Evolutionary conservation across 1,284 basidiomycete species (phyloP).

Genomic region (Leccinum subatratum): DNA sequence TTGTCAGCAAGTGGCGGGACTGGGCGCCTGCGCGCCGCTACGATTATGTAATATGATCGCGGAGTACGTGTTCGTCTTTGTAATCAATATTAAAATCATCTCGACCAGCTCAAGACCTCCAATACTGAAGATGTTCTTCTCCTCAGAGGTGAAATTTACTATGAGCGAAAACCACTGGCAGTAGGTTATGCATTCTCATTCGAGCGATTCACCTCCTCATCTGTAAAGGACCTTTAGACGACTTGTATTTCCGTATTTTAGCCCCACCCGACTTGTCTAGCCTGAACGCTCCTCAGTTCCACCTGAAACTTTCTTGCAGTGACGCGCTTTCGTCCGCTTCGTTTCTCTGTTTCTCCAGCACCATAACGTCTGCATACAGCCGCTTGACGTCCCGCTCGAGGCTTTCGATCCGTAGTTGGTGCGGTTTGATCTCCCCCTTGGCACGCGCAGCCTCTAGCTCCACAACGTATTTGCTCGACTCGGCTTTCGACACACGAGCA

Average conservation of each 20-base stretch:
- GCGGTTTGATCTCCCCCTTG: conserved; percentile 45
- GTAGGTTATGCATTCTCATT: too few relatives aligned
- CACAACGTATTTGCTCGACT: conserved; percentile 43
- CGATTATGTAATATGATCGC: too few relatives aligned
- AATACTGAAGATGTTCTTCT: too few relatives aligned
- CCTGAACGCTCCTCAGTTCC: conserved; percentile 45
- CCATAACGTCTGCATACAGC: conserved; percentile 39
- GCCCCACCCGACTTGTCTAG: conserved; percentile 38
- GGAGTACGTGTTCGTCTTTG: too few relatives aligned
- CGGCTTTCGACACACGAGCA: conserved; percentile 38
- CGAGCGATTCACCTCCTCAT: too few relatives aligned
- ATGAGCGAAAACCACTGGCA: too few relatives aligned
- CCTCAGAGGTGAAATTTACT: too few relatives aligned
- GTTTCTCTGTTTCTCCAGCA: conserved; percentile 42
- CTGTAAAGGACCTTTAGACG: too few relatives aligned
- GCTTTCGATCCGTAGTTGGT: conserved; percentile 46
- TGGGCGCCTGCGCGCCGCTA: too few relatives aligned
- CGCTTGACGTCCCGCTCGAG: conserved; percentile 47
- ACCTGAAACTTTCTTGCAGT: conserved; percentile 43
- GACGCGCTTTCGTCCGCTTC: conserved; percentile 46
- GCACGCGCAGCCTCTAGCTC: conserved; percentile 45
- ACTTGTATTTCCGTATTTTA: background rate
- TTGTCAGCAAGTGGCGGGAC: too few relatives aligned
- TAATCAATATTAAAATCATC: too few relatives aligned
- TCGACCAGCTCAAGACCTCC: too few relatives aligned